phyloP scores from a whole-genome alignment of 805 yeast genomes.

The Candida sithepensis region DNA sequence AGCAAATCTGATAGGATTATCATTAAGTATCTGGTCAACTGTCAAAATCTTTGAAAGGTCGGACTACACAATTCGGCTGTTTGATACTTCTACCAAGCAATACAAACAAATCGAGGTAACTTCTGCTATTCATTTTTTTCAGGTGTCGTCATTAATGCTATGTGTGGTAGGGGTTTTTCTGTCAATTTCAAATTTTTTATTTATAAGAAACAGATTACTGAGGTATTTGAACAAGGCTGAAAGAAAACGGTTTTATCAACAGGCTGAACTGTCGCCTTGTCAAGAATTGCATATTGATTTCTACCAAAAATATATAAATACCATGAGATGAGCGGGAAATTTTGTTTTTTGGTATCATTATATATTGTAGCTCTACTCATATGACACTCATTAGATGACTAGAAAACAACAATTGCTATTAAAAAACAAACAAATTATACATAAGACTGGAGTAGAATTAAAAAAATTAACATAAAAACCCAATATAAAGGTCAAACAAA shows the following conservation, averaged over 20 bases:
- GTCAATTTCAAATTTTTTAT: conserved; percentile 20
- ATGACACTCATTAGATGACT: too few relatives aligned
- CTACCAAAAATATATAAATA: conserved; percentile 19
- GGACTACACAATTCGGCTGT: conserved; percentile 9
- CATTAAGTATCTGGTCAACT: conserved; percentile 23
- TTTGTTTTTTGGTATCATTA: too few relatives aligned
- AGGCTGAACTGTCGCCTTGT: conserved; percentile 3
- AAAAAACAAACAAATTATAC: too few relatives aligned
- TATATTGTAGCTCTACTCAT: too few relatives aligned
- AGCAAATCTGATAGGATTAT: conserved; percentile 18
- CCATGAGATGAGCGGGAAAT: conserved; percentile 1
- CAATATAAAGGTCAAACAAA: too few relatives aligned
- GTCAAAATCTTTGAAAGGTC: conserved; percentile 12
- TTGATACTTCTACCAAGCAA: conserved; percentile 9
- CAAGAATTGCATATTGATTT: conserved; percentile 15
- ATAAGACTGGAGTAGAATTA: too few relatives aligned
- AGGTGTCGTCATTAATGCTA: conserved; percentile 22
- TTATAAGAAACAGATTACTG: conserved; percentile 23
- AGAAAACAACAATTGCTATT: too few relatives aligned
- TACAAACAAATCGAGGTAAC: conserved; percentile 19
- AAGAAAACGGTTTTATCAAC: conserved; percentile 9
- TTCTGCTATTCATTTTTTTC: conserved; percentile 18
- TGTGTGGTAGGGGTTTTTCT: conserved; percentile 17
- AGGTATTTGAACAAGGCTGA: conserved; percentile 26
- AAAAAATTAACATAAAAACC: too few relatives aligned